A percentile compares a stretch with the other conserved stretches of the same genome.
phyloP scores from a whole-genome alignment of 2,329 filamentous ascomycete genomes.

The Phaeosphaeriaceae sp. region DNA sequence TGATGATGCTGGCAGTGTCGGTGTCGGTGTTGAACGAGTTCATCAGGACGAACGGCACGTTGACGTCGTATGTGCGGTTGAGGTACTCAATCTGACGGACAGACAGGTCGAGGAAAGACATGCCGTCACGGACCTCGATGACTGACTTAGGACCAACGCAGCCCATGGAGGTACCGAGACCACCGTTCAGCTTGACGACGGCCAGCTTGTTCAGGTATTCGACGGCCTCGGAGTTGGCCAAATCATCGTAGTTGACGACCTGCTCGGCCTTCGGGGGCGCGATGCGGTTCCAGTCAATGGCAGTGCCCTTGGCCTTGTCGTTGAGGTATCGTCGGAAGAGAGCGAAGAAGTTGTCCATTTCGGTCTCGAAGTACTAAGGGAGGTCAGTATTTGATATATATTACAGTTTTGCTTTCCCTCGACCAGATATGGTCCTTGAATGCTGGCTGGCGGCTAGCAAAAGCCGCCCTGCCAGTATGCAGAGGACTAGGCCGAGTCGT shows the following conservation, averaged over 20 bases:
- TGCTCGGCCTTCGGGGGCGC: constrained; percentile 90
- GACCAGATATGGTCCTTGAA: not conserved
- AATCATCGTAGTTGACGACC: constrained; percentile 92
- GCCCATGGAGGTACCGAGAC: constrained; percentile 99
- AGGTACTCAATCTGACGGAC: constrained; percentile 99
- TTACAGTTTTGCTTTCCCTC: constrained; percentile 20
- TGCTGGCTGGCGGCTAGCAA: not conserved
- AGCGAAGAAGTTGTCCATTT: constrained; percentile 99
- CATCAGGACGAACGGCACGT: constrained; percentile 98
- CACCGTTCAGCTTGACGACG: constrained; percentile 98
- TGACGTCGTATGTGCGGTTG: constrained; percentile 96
- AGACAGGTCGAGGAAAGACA: constrained; percentile 99
- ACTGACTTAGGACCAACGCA: constrained; percentile 99
- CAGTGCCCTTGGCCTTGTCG: constrained; percentile 98
- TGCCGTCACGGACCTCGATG: constrained; percentile 98
- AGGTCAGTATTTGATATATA: constrained; percentile 21
- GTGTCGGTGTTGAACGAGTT: constrained; percentile 99
- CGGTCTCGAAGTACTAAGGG: constrained; percentile 86
- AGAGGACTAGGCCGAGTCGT: not conserved
- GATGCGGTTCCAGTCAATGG: constrained; percentile 96
- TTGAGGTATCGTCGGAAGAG: constrained; percentile 98
- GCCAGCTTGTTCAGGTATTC: constrained; percentile 97
- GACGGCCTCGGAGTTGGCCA: constrained; percentile 88
- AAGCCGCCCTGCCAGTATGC: not conserved
- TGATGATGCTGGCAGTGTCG: constrained; percentile 98